phyloP scores from a whole-genome alignment of 768 basidiomycete genomes.

The Lactarius quietus region DNA sequence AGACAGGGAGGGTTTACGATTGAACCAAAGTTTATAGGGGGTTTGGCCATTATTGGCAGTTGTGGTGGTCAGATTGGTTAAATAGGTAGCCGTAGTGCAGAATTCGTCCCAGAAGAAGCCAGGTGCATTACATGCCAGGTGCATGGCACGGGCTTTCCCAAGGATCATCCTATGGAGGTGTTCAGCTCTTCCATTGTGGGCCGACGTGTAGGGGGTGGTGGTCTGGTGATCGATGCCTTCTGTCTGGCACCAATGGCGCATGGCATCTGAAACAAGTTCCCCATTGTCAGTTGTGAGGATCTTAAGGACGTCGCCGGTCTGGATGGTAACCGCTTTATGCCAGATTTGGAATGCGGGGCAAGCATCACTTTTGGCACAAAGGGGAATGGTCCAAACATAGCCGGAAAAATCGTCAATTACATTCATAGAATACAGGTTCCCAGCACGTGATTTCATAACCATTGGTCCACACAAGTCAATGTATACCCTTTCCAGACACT shows the following conservation, averaged over 20 bases:
- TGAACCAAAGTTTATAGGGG: background rate
- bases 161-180: too few relatives aligned
- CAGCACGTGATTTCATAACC: background rate
- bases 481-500: too few relatives aligned
- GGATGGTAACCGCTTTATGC: background rate
- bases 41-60: background rate
- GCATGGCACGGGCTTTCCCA: too few relatives aligned
- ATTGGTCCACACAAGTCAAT: background rate
- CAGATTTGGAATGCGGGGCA: background rate
- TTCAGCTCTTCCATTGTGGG: too few relatives aligned
- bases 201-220: constrained; percentile 2
- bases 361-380: background rate
- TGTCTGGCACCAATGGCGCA: background rate
- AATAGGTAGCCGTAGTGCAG: background rate
- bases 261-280: background rate
- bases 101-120: constrained; percentile 15
- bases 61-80: background rate
- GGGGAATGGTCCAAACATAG: background rate
- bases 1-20: background rate
- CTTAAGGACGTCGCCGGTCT: too few relatives aligned
- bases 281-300: too few relatives aligned
- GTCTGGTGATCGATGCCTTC: background rate
- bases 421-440: background rate
- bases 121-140: too few relatives aligned
- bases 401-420: constrained; percentile 3